These are phyloP conservation scores for Debaryomycetaceae sp. DNA, from an alignment of 1,139 yeast species.

Conservation along the genomic window DNA sequence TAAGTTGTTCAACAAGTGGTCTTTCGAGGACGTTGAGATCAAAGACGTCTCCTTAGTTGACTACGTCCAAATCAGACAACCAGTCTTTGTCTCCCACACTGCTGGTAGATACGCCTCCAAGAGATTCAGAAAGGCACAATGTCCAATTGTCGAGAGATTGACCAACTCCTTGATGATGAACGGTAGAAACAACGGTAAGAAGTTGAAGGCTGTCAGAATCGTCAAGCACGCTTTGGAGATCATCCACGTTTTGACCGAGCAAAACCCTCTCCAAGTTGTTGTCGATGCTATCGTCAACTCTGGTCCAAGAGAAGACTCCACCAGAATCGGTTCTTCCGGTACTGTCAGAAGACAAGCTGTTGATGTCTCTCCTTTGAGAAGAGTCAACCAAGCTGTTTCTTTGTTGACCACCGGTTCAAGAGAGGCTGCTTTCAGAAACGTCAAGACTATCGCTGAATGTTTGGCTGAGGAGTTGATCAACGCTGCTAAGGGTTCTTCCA, in stretches of 20 bases:
- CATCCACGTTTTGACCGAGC: slow-evolving; percentile 96
- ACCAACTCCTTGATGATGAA: slow-evolving; percentile 99
- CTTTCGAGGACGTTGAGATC: slow-evolving; percentile 94
- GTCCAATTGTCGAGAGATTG: slow-evolving; percentile 98
- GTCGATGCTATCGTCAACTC: slow-evolving; percentile 99
- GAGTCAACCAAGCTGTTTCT: slow-evolving; percentile 99
- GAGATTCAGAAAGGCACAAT: slow-evolving; percentile 99
- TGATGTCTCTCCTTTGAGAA: slow-evolving; percentile 99
- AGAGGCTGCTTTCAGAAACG: slow-evolving; percentile 99
- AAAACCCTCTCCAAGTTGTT: slow-evolving; percentile 98
- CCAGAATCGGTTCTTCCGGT: slow-evolving; percentile 99
- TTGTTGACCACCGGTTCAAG: slow-evolving; percentile 99
- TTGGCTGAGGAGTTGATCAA: slow-evolving; percentile 99
- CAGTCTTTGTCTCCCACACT: slow-evolving; percentile 98
- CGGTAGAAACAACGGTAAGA: slow-evolving; percentile 99
- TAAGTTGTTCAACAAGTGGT: slow-evolving; percentile 99
- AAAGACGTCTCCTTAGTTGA: slow-evolving; percentile 98
- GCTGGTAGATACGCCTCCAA: slow-evolving; percentile 99
- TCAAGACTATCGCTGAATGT: slow-evolving; percentile 99
- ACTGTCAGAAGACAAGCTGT: slow-evolving; percentile 99
- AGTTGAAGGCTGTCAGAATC: slow-evolving; percentile 99
- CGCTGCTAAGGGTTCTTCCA: slow-evolving; percentile 99
- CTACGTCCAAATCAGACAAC: slow-evolving; percentile 96
- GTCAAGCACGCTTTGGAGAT: slow-evolving; percentile 99
- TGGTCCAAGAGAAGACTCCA: slow-evolving; percentile 99